Base-by-base conservation (phyloP, 2,329 filamentous ascomycete species). In the Zymoseptoria tritici region DNA sequence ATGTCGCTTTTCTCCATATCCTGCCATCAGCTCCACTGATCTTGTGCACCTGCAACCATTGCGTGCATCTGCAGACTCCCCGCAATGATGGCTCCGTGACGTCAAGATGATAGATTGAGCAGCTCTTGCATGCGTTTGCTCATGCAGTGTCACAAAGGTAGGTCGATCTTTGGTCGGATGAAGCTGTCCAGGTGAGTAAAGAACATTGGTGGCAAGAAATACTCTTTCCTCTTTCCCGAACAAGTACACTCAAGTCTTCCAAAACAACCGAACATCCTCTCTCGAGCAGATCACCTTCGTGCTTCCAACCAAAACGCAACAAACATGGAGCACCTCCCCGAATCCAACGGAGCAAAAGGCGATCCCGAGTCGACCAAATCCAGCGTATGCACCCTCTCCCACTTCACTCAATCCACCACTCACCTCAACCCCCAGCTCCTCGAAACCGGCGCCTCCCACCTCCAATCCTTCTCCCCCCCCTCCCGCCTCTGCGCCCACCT, bases 401-500 rank as follows among this genome's bases (percentile, higher is more conserved):
- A 16, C 4, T 16, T 16, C 16, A 4, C 13, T 6, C 16, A 16
- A 7, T 1, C 36, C 36, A 13, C 36, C 36, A 16, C 36, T 46
- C 36, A 9, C 36, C 36, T 46, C 36, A 13, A 13, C 36, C 3
- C 16, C 1, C 36, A 46, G 36, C 36, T 46, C 36, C 36, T 46
- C 36, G 36, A 87, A 61, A 83, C 83, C 0, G 86, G 84, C 5
- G 86, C 86, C 19, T 76, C 79, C 4, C 66, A 81, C 52, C 79
- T 83, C 1, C 86, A 89, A 72, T 81, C 84, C 64, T 90, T 95
- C 72, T 77, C 81, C 0, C 90, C 90, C 0, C 75, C 90, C 6
- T 87, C 90, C 68, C 83, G 85, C 57, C 64, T 95, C 54, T 94
- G 90, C 74, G 90, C 89, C 0, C 89, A 93, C 70, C 80, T 96